Conservation (phyloP, 345 rosid species). For the Pelargonium nanum region DNA sequence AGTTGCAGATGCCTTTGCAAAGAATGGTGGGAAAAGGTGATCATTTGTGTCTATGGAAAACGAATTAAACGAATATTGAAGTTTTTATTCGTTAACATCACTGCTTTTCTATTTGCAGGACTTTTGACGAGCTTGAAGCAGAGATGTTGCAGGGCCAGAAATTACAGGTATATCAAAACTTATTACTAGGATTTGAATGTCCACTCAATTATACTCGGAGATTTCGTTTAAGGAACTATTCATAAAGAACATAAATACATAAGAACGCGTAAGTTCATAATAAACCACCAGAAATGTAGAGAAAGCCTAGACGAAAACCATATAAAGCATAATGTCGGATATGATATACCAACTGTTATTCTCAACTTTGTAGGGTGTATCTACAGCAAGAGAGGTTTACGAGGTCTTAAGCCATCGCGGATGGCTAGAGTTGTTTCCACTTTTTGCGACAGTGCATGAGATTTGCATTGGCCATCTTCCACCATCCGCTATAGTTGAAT, state of each 20-base stretch:
- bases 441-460: slow-evolving; percentile 71
- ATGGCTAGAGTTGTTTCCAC: slow-evolving; percentile 78
- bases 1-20: slow-evolving; percentile 90
- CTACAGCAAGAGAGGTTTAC: slow-evolving; percentile 79
- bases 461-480: slow-evolving; percentile 63
- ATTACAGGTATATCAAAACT: slow-evolving; percentile 53
- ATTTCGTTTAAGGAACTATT: too few relatives aligned
- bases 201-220: too few relatives aligned
- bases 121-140: slow-evolving; percentile 94
- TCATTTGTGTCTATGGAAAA: slow-evolving; percentile 6
- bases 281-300: not conserved
- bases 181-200: not conserved
- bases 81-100: slow-evolving; percentile 6
- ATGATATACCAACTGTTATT: slow-evolving; percentile 1
- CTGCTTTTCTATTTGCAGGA: slow-evolving; percentile 31
- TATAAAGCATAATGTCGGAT: not conserved
- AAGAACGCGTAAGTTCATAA: not conserved
- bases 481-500: slow-evolving; percentile 76
- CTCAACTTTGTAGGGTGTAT: slow-evolving; percentile 51
- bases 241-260: too few relatives aligned
- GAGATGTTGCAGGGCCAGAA: slow-evolving; percentile 94
- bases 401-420: slow-evolving; percentile 67
- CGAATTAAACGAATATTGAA: not conserved
- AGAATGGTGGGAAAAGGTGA: slow-evolving; percentile 70
- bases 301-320: not conserved